Conservation (phyloP, 805 yeast genomes). For the Yamadazyma kitorensis region DNA sequence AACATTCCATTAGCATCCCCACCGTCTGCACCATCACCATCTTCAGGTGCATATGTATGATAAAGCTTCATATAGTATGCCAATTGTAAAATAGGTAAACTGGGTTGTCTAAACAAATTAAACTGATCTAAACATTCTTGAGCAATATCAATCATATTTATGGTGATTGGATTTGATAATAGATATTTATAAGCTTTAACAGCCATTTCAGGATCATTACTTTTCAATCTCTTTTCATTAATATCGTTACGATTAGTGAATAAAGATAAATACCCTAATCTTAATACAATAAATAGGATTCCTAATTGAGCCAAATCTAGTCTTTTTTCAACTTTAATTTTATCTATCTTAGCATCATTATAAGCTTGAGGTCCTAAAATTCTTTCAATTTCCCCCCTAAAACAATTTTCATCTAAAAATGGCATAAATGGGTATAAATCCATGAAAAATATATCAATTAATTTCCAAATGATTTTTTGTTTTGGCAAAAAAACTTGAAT, state of each 20-base stretch:
- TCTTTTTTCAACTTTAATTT: conserved; percentile 33
- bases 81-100: conserved; percentile 29
- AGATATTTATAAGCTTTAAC: conserved; percentile 36
- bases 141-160: conserved; percentile 46
- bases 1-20: conserved; percentile 30
- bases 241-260: conserved; percentile 26
- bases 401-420: conserved; percentile 37
- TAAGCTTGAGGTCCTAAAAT: conserved; percentile 33
- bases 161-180: conserved; percentile 44
- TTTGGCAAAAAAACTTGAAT: conserved; percentile 40
- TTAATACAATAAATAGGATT: conserved; percentile 35
- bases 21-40: conserved; percentile 41
- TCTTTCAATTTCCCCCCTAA: conserved; percentile 23
- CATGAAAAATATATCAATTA: conserved; percentile 41
- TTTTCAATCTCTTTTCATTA: conserved; percentile 24
- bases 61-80: conserved; percentile 28
- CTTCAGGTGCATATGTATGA: conserved; percentile 37
- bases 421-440: conserved; percentile 49
- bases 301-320: conserved; percentile 41
- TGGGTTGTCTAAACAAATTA: conserved; percentile 39
- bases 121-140: conserved; percentile 56
- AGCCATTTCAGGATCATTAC: conserved; percentile 20
- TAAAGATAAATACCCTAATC: conserved; percentile 42
- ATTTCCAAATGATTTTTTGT: conserved; percentile 36
- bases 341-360: conserved; percentile 21